Evolutionary conservation across 2,329 filamentous ascomycete genomes (phyloP), one percentile per base, ranked within the genome.

Genomic region (Tolypocladium sp.): DNA sequence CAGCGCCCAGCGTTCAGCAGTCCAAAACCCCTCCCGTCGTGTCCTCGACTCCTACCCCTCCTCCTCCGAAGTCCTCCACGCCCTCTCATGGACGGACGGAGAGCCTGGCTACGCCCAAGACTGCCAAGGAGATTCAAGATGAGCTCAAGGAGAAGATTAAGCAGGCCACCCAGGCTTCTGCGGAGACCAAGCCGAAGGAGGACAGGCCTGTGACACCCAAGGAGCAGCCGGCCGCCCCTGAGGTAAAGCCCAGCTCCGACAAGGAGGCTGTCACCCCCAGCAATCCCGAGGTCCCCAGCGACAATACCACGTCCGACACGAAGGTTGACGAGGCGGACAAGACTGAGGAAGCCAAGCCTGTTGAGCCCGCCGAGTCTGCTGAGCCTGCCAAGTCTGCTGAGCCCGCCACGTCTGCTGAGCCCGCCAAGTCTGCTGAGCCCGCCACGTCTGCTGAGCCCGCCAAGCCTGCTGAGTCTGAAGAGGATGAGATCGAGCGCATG

Each of bases 111-210:
- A 79, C 79, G 30, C 78, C 77, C 49, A 94, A 94, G 81, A 88
- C 88, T 1, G 83, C 85, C 41, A 89, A 93, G 71, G 89, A 96
- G 75, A 91, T 91, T 63, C 87, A 88, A 60, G 85, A 90, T 64
- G 91, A 96, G 74, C 89, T 92, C 69, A 88, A 89, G 73, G 86
- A 89, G 71, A 88, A 91, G 70, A 87, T 96, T 69, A 85, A 87
- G 69, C 83, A 83, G 57, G 84, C 85, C 58, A 78, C 78, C 2
- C 72, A 74, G 57, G 71, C 69, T 25, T 65, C 70, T 33, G 64
- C 65, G 9, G 65, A 68, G 22, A 65, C 59, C 33, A 66, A 66
- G 27, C 71, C 71, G 61, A 63, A 69, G 30, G 69, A 69, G 60
- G 64, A 68, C 12, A 64, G 69, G 44, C 67, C 68, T 22, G 65